Conservation (phyloP, 371 early-diverging fungal genomes). For the Choanephora cucurbitarum region DNA sequence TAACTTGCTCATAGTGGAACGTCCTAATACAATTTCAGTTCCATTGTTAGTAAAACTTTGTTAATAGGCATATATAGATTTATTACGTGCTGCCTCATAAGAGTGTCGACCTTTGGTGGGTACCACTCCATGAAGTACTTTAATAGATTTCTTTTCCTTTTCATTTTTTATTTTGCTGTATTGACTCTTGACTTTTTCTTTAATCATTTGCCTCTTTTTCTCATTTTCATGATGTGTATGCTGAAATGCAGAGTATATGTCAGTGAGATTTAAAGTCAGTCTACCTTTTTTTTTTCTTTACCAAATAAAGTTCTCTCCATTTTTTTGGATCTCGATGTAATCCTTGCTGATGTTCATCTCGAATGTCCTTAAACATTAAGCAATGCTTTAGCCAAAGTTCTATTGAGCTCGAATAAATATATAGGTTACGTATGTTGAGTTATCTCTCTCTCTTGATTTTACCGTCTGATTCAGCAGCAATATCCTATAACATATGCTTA, state of each 20-base stretch:
- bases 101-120: constrained; percentile 23
- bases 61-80: too few relatives aligned
- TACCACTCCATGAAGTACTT: constrained; percentile 33
- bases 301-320: constrained; percentile 43
- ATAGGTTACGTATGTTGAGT: too few relatives aligned
- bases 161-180: constrained; percentile 44
- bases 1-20: constrained; percentile 32
- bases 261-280: not conserved
- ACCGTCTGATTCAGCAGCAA: constrained; percentile 42
- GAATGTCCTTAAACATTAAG: constrained; percentile 33
- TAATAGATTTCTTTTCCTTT: constrained; percentile 44
- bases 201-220: constrained; percentile 29
- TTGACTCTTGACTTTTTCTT: constrained; percentile 42
- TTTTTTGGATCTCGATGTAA: constrained; percentile 24
- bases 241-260: too few relatives aligned
- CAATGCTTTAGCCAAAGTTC: constrained; percentile 48
- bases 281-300: constrained; percentile 19
- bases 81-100: constrained; percentile 35
- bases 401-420: constrained; percentile 4
- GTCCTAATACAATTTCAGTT: constrained; percentile 24
- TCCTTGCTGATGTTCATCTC: constrained; percentile 35
- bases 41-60: too few relatives aligned
- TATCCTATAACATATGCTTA: constrained; percentile 24
- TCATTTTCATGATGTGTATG: constrained; percentile 31
- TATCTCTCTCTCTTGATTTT: not conserved